Conservation (phyloP, 164 flowering plant species). For the Pachysandra terminalis region DNA sequence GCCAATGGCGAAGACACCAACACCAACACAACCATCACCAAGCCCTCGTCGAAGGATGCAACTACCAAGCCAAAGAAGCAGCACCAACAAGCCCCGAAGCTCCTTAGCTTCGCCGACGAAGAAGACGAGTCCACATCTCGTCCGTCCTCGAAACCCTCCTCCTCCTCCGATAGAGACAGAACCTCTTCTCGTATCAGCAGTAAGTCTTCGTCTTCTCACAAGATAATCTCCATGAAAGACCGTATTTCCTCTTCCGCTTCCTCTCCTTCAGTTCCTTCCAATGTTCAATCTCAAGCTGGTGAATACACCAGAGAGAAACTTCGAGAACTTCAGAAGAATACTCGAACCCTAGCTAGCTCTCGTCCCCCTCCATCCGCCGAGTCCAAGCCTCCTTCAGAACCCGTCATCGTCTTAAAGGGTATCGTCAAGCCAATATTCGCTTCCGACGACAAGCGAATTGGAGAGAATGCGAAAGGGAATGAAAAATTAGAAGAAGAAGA, state of each 20-base stretch:
- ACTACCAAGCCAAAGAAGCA: conserved; percentile 32
- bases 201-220: conserved; percentile 47
- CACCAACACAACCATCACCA: conserved; percentile 1
- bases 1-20: conserved; percentile 16
- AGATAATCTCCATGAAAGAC: conserved; percentile 45
- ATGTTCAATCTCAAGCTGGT: conserved; percentile 86
- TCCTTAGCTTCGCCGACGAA: conserved; percentile 88
- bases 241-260: conserved; percentile 28
- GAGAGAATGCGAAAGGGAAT: neutral
- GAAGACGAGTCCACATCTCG: conserved; percentile 45
- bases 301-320: conserved; percentile 81
- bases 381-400: conserved; percentile 40
- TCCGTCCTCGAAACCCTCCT: conserved; percentile 18
- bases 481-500: conserved; percentile 17
- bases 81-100: conserved; percentile 36
- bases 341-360: conserved; percentile 57
- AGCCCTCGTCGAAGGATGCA: conserved; percentile 10
- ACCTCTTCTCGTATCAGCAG: conserved; percentile 26
- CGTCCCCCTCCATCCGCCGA: conserved; percentile 21
- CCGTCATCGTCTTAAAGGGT: conserved; percentile 71
- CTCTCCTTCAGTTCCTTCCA: conserved; percentile 41
- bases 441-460: neutral
- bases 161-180: conserved; percentile 15
- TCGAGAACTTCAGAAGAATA: conserved; percentile 87
- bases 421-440: conserved; percentile 47